These are phyloP conservation scores for Byssochlamys sp. DNA, from an alignment of 2,329 filamentous ascomycete genomes.

Conservation along the genomic window DNA sequence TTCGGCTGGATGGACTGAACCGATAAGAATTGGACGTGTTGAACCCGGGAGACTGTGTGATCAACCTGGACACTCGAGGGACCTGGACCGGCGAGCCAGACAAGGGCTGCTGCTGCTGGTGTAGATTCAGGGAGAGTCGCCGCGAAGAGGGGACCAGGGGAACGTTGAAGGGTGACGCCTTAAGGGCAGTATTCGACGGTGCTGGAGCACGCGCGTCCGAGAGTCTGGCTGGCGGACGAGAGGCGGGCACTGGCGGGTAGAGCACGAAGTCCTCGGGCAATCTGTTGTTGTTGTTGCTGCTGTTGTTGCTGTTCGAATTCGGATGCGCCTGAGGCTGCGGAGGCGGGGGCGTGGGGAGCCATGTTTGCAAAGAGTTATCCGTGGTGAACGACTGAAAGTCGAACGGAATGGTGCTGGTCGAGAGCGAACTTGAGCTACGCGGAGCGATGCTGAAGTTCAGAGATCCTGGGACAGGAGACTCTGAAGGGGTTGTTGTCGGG, in stretches of 20 bases:
- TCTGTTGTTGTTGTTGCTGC: conserved; percentile 8
- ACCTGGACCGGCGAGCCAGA: conserved; percentile 28
- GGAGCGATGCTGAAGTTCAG: conserved; percentile 36
- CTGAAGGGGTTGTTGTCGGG: conserved; percentile 25
- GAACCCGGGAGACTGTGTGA: conserved; percentile 29
- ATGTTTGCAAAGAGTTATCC: conserved; percentile 40
- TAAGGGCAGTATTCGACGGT: conserved; percentile 30
- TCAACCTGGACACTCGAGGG: conserved; percentile 31
- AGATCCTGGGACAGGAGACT: conserved; percentile 36
- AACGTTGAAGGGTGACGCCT: conserved; percentile 14
- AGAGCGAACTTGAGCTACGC: conserved; percentile 34
- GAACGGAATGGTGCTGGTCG: conserved; percentile 28
- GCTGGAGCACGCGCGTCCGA: conserved; percentile 26
- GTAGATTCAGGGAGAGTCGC: conserved; percentile 28
- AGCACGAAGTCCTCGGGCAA: conserved; percentile 37
- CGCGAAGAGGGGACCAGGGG: conserved; percentile 25
- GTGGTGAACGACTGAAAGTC: conserved; percentile 41
- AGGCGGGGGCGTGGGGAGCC: conserved; percentile 37
- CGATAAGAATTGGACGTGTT: conserved; percentile 29
- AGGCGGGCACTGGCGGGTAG: conserved; percentile 24
- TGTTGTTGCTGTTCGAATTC: conserved; percentile 17
- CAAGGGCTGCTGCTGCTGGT: conserved; percentile 27
- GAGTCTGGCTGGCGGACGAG: conserved; percentile 22
- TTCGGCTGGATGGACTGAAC: conserved; percentile 25
- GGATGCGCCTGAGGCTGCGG: conserved; percentile 33